Evolutionary conservation across 2,329 filamentous ascomycete genomes (phyloP).

Genomic region (Monosporascus sp.): DNA sequence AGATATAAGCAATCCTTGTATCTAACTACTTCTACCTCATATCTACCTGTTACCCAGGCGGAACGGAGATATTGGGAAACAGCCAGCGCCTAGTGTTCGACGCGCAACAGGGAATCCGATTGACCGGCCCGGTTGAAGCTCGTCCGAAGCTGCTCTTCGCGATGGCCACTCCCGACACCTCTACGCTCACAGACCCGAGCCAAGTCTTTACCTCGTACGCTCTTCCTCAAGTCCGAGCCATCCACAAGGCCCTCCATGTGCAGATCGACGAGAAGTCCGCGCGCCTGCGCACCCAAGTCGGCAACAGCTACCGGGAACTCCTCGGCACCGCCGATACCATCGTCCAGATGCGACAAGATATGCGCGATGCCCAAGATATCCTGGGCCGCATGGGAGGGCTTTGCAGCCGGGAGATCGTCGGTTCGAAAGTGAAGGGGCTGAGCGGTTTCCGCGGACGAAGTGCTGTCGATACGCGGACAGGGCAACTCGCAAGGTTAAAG

Average conservation of each 20-base stretch:
- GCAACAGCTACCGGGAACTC: conserved; percentile 75
- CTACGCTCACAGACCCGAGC: conserved; percentile 43
- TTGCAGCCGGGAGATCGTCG: conserved; percentile 69
- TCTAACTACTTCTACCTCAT: no score
- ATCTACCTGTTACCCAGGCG: no score
- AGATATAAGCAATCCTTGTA: no score
- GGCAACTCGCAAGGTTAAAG: conserved; percentile 38
- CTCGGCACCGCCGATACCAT: conserved; percentile 93
- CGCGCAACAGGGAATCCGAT: no score
- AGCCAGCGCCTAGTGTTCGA: no score
- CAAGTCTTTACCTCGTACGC: conserved; percentile 54
- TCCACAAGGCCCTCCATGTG: conserved; percentile 55
- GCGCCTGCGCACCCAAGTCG: conserved; percentile 59
- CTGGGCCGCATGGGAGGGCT: conserved; percentile 68
- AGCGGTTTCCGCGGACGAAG: conserved; percentile 36
- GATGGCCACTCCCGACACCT: conserved; percentile 39
- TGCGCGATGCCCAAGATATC: conserved; percentile 66
- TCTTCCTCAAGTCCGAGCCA: conserved; percentile 57
- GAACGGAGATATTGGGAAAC: no score
- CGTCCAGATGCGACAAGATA: conserved; percentile 77
- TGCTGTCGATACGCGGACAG: conserved; percentile 17
- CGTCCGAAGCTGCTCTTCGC: neutral
- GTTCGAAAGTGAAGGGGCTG: conserved; percentile 58
- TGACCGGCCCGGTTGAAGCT: no score
- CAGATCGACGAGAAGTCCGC: conserved; percentile 58